Percentiles rank a stretch among this genome's conserved stretches.
Conservation (phyloP, 2,329 filamentous ascomycete species). For the Ophiostoma ulmi region DNA sequence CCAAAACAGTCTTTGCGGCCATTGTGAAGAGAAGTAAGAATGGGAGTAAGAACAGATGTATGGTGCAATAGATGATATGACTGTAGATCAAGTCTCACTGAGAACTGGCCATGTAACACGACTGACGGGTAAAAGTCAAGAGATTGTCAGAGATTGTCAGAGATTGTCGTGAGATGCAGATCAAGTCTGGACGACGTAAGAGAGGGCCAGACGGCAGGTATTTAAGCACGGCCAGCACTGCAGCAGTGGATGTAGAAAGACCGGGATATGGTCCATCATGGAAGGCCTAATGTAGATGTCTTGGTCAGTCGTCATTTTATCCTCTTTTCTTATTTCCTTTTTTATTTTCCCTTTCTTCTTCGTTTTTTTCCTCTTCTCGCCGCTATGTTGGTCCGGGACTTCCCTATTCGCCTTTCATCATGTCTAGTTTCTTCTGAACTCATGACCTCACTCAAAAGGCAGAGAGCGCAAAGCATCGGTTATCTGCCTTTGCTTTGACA, state of each 20-base stretch:
- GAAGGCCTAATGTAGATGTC: background rate
- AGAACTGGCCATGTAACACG: background rate
- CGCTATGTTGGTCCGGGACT: background rate
- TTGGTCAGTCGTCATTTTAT: background rate
- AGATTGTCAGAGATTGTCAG: background rate
- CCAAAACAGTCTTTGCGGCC: constrained; percentile 3
- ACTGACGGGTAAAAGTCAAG: background rate
- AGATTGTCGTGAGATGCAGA: constrained; percentile 8
- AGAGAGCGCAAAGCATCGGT: background rate
- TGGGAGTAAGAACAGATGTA: background rate
- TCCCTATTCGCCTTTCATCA: background rate
- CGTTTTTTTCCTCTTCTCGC: background rate
- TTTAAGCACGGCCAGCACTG: background rate
- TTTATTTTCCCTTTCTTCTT: background rate
- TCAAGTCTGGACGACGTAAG: background rate
- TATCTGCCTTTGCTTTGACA: background rate
- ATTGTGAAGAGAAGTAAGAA: background rate
- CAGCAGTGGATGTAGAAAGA: background rate
- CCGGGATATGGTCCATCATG: background rate
- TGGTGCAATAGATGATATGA: background rate
- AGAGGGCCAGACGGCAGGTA: constrained; percentile 6
- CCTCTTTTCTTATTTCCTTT: background rate
- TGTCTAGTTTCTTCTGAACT: background rate
- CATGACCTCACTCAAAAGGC: background rate
- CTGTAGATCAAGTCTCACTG: background rate